These are phyloP conservation scores for Vickermania spadyakhi DNA, from an alignment of 208 protist species.

Conservation along the genomic window DNA sequence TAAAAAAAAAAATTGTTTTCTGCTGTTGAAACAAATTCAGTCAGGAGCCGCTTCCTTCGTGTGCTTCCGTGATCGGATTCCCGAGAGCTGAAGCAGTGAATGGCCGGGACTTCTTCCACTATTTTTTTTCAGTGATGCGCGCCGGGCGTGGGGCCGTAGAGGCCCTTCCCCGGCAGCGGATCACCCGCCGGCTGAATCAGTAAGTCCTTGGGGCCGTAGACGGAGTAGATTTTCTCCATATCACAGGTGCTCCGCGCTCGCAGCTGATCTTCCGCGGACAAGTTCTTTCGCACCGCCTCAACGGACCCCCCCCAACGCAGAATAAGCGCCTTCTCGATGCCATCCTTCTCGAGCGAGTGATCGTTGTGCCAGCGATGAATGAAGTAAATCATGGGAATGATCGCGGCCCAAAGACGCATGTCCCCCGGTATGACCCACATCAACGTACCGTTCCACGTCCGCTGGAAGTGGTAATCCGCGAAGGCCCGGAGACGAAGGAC, in stretches of 20 bases:
- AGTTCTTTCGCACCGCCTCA: slow-evolving; percentile 66
- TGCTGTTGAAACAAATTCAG: no score
- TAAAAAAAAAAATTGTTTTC: no score
- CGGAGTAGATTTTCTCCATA: slow-evolving; percentile 79
- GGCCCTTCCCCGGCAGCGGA: slow-evolving; percentile 66
- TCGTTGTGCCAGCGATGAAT: slow-evolving; percentile 82
- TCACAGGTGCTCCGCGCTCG: slow-evolving; percentile 63
- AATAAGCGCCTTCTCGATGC: slow-evolving; percentile 75
- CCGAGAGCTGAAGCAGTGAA: no score
- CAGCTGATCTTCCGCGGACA: slow-evolving; percentile 78
- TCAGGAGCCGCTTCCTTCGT: no score
- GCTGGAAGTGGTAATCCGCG: slow-evolving; percentile 77
- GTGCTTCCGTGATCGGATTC: no score
- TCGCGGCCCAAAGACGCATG: slow-evolving; percentile 55
- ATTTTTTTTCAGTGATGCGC: no score
- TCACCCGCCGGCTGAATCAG: slow-evolving; percentile 69
- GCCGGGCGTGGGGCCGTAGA: no score
- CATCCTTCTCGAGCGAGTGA: slow-evolving; percentile 61
- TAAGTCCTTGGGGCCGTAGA: slow-evolving; percentile 77
- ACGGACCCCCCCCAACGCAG: slow-evolving; percentile 77
- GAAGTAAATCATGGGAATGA: slow-evolving; percentile 72
- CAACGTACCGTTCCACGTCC: slow-evolving; percentile 62
- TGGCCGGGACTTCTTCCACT: no score
- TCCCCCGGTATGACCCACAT: slow-evolving; percentile 73
- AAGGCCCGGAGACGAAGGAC: slow-evolving; percentile 67